Base-by-base conservation (phyloP, 139 green algal species). In the Picochlorum sp. region DNA sequence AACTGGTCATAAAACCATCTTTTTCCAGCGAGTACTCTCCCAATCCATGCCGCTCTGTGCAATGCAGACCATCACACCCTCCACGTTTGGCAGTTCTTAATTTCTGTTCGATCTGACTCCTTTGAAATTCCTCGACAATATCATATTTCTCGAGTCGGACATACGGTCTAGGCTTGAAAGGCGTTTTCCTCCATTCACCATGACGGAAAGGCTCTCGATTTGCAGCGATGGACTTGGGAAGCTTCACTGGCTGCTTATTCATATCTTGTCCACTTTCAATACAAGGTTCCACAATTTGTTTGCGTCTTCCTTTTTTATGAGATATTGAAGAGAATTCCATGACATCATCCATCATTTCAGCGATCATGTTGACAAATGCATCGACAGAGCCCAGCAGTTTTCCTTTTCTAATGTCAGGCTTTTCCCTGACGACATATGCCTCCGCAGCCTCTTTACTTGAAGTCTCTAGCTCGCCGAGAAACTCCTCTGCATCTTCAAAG, bases 161-260 rank as follows among this genome's bases (percentile, higher is more conserved):
- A 26, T 87, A 87, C 0, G 69, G 62, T 55, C 80, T 68, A 55
- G 64, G 64, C 1, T 63, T 22, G 40, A 67, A 84, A 2, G 73
- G 78, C 45, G 64, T 50, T 52, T 76, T 70, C 26, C 72, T 68
- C 80, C 80, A 87, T 6, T 74, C 67, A n/a, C 72, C 76, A 24
- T 81, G 68, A 9, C 53, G 41, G 72, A 72, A 87, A 7, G 80
- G 78, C 60, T 87, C 80, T 35, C 60, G 47, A 49, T 85, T 85
- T 7, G 56, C 68, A 24, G 53, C 36, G 20, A 77, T 81, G 45
- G 47, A 65, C 32, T 37, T 33, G 1, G 65, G 74, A 28, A 68
- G 50, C 1, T 16, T 12, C 9, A 35, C 25, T 30, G 18, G 33
- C 9, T 51, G 50, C 7, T 55, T 39, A 33, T 49, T 53, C n/a